A percentile compares a stretch with the other conserved stretches of the same genome.
Evolutionary conservation across 2,329 filamentous ascomycete genomes (phyloP).

Genomic region (Lizonia empirigonia): DNA sequence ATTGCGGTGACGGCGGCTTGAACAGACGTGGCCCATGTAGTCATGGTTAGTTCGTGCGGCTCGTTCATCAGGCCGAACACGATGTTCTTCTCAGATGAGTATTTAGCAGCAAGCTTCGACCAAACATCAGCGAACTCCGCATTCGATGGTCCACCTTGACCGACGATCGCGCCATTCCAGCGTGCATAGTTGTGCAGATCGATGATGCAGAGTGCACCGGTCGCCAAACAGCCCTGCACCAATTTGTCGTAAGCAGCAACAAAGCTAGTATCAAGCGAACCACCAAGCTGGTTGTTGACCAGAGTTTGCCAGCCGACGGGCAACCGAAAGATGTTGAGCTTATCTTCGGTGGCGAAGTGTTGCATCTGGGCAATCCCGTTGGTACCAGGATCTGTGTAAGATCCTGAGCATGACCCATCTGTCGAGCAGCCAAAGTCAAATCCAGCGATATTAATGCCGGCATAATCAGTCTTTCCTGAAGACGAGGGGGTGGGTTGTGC

Average conservation of each 20-base stretch:
- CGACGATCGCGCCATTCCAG: slow-evolving; percentile 67
- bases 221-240: slow-evolving; percentile 61
- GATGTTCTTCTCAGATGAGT: slow-evolving; percentile 60
- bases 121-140: slow-evolving; percentile 65
- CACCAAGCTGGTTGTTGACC: slow-evolving; percentile 59
- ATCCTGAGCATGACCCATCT: slow-evolving; percentile 33
- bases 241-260: slow-evolving; percentile 61
- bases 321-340: slow-evolving; percentile 63
- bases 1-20: slow-evolving; percentile 70
- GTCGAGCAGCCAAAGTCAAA: slow-evolving; percentile 56
- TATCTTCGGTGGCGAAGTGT: slow-evolving; percentile 61
- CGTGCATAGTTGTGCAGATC: slow-evolving; percentile 59
- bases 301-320: slow-evolving; percentile 67
- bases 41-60: slow-evolving; percentile 64
- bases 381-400: slow-evolving; percentile 11
- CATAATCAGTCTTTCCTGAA: slow-evolving; percentile 29
- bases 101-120: slow-evolving; percentile 61
- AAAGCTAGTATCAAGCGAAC: slow-evolving; percentile 56
- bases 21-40: slow-evolving; percentile 63
- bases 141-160: slow-evolving; percentile 67
- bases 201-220: slow-evolving; percentile 64
- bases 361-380: slow-evolving; percentile 59
- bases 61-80: slow-evolving; percentile 73
- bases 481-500: neutral
- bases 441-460: slow-evolving; percentile 54